These are phyloP conservation scores for Thecaphora frezii DNA, from an alignment of 1,284 basidiomycete genomes.

Conservation along the genomic window DNA sequence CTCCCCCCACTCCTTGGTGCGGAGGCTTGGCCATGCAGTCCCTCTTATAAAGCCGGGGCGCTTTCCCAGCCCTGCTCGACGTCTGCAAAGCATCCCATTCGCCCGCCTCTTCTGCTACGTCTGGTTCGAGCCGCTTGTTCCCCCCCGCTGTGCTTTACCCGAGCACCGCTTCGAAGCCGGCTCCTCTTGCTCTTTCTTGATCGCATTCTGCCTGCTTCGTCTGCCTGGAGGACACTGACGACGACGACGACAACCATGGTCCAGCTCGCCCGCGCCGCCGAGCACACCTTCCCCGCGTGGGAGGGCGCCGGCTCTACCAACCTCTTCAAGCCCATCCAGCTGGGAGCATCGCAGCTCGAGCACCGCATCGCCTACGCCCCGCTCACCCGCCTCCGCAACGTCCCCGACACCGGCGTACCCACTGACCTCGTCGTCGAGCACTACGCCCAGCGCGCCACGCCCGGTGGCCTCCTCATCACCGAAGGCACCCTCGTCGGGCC, in stretches of 20 bases:
- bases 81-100: no score
- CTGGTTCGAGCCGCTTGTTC: no score
- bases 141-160: no score
- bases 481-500: neutral
- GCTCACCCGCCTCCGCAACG: neutral
- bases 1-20: no score
- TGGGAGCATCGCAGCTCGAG: neutral
- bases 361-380: constrained; percentile 1
- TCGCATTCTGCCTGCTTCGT: no score
- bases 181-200: no score
- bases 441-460: constrained; percentile 1
- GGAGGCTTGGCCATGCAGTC: no score
- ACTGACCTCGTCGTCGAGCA: neutral
- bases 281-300: neutral
- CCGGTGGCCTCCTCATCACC: constrained; percentile 2
- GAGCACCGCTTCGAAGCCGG: no score
- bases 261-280: neutral
- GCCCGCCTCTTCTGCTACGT: no score
- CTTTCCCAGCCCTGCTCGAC: no score
- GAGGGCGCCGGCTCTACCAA: neutral
- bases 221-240: no score
- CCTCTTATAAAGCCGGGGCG: no score
- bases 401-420: neutral
- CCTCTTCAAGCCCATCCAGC: constrained; percentile 1
- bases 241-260: neutral